phyloP scores from a whole-genome alignment of 305 asterid genomes.

The Fraxinus paxiana region DNA sequence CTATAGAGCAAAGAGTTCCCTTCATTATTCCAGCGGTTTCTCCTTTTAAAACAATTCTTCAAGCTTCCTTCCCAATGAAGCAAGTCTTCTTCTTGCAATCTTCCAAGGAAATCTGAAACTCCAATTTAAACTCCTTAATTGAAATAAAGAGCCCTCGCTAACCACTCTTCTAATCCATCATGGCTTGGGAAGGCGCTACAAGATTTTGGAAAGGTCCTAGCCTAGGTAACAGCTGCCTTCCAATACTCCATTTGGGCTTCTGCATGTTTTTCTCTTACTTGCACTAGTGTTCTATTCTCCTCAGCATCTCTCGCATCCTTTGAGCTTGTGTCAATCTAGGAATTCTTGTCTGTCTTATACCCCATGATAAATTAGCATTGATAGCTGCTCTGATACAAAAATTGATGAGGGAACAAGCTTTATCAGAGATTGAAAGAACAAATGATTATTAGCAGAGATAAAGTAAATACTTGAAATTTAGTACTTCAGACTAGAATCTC shows the following conservation, averaged over 20 bases:
- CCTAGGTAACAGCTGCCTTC: background rate
- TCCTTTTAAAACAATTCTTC: background rate
- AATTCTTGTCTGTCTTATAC: background rate
- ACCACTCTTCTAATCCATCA: background rate
- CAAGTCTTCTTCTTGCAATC: background rate
- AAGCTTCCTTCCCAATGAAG: background rate
- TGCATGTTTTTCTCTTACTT: background rate
- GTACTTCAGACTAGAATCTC: background rate
- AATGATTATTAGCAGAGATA: background rate
- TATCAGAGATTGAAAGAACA: background rate
- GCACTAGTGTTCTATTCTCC: background rate
- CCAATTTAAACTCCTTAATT: background rate
- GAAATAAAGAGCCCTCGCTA: background rate
- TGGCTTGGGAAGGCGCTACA: background rate
- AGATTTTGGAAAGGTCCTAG: background rate
- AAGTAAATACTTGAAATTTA: background rate
- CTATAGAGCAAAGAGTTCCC: background rate
- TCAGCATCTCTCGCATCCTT: background rate
- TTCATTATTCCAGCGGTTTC: background rate
- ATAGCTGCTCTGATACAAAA: slow-evolving; percentile 1
- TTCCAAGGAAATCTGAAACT: background rate
- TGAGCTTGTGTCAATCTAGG: background rate
- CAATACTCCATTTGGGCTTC: background rate
- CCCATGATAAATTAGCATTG: background rate
- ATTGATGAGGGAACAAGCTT: background rate